Evolutionary conservation across 2,329 filamentous ascomycete genomes (phyloP).

Genomic region (Hortaea werneckii): DNA sequence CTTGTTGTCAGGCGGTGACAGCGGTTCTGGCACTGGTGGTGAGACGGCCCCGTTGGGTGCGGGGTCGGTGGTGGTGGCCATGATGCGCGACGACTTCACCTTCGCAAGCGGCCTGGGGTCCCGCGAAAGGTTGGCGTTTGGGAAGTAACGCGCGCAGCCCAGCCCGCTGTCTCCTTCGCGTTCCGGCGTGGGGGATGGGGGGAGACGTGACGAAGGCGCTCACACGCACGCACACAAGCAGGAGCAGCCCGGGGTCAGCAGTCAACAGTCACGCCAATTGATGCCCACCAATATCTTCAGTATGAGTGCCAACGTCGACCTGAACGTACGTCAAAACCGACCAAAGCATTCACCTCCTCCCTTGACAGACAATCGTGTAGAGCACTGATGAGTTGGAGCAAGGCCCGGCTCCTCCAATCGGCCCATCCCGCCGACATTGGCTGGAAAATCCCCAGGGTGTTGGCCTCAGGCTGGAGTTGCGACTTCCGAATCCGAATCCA

Average conservation of each 20-base stretch:
- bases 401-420: background rate
- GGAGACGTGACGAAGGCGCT: too few relatives aligned
- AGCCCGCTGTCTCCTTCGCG: background rate
- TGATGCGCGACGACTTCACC: slow-evolving; percentile 9
- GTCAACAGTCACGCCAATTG: too few relatives aligned
- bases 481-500: background rate
- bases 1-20: slow-evolving; percentile 24
- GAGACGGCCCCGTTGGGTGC: slow-evolving; percentile 13
- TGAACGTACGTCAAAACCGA: background rate
- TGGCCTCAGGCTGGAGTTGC: background rate
- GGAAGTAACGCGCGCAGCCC: background rate
- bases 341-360: too few relatives aligned
- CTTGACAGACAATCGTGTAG: background rate
- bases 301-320: background rate
- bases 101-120: slow-evolving; percentile 2
- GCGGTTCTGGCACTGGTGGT: slow-evolving; percentile 4
- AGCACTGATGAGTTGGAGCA: background rate
- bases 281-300: too few relatives aligned
- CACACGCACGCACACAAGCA: too few relatives aligned
- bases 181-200: background rate
- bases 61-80: slow-evolving; percentile 5
- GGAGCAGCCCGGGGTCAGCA: too few relatives aligned
- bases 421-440: background rate
- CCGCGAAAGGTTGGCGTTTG: background rate
- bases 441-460: background rate